Percentiles rank a stretch among this genome's conserved stretches.
Conservation (phyloP, 768 basidiomycete genomes). For the Lentinula sp. region DNA sequence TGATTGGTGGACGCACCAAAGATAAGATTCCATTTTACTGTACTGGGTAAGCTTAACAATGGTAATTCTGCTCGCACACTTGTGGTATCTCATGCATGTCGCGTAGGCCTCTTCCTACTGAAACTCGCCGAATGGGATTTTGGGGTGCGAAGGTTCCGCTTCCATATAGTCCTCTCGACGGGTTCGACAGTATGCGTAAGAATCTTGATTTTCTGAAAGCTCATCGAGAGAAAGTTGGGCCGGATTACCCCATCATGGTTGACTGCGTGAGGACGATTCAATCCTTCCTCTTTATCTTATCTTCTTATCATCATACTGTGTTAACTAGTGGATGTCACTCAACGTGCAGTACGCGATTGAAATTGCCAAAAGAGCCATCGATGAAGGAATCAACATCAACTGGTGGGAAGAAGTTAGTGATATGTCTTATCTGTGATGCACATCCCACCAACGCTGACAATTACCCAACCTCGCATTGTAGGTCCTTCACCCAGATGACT, state of each 20-base stretch:
- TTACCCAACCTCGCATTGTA: neutral
- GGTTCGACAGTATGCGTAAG: slow-evolving; percentile 19
- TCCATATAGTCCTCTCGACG: slow-evolving; percentile 24
- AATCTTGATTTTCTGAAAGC: slow-evolving; percentile 22
- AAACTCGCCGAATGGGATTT: slow-evolving; percentile 20
- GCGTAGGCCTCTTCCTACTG: slow-evolving; percentile 11
- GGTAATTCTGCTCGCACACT: neutral
- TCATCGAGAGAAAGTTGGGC: slow-evolving; percentile 22
- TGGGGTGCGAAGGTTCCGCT: slow-evolving; percentile 25
- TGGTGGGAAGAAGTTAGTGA: slow-evolving; percentile 25
- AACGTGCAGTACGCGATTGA: slow-evolving; percentile 25
- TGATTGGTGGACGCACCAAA: slow-evolving; percentile 24
- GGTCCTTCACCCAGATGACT: slow-evolving; percentile 21
- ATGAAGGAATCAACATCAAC: slow-evolving; percentile 20
- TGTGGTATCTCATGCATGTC: neutral
- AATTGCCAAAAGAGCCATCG: slow-evolving; percentile 19
- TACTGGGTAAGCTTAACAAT: slow-evolving; percentile 16
- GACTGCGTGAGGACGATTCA: slow-evolving; percentile 6
- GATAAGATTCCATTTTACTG: slow-evolving; percentile 22
- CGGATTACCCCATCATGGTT: slow-evolving; percentile 23
- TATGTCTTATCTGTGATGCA: neutral
- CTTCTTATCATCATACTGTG: neutral
- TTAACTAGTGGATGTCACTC: slow-evolving; percentile 18
- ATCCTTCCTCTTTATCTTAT: neutral
- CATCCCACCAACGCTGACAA: neutral